These are phyloP conservation scores for Anthoceros angustus DNA, from an alignment of 225 moss, liverwort and hornwort genomes.

Conservation along the genomic window DNA sequence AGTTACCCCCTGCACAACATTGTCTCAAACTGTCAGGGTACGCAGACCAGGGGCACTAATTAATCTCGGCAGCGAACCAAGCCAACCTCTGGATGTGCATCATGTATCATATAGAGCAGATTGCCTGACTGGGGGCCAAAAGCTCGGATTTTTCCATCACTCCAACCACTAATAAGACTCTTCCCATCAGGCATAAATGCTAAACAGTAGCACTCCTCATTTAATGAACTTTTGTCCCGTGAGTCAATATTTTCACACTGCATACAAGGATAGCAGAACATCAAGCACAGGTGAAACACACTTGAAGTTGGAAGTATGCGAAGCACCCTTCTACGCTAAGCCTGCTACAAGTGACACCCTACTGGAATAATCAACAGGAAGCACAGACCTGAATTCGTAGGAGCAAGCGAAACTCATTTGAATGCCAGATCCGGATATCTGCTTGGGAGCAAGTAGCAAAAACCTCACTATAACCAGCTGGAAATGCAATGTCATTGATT, in stretches of 20 bases:
- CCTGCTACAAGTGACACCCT: not conserved
- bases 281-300: no score
- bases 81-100: constrained; percentile 45
- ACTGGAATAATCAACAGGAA: not conserved
- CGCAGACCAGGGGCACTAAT: no score
- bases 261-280: not conserved
- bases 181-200: constrained; percentile 94
- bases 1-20: constrained; percentile 72
- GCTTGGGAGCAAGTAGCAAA: constrained; percentile 73
- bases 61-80: no score
- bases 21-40: no score
- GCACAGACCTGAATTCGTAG: constrained; percentile 54
- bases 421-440: constrained; percentile 76
- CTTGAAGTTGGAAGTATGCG: no score
- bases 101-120: constrained; percentile 62
- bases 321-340: no score
- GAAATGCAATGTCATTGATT: constrained; percentile 90
- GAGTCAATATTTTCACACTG: constrained; percentile 49
- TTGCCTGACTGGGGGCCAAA: constrained; percentile 85
- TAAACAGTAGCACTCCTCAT: constrained; percentile 66
- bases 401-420: constrained; percentile 55
- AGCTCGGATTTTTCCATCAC: constrained; percentile 71
- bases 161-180: constrained; percentile 84
- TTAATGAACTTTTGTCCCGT: constrained; percentile 64
- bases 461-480: constrained; percentile 56